Evolutionary conservation across 257 asterid genomes (phyloP).

Genomic region (Fraxinus americana): DNA sequence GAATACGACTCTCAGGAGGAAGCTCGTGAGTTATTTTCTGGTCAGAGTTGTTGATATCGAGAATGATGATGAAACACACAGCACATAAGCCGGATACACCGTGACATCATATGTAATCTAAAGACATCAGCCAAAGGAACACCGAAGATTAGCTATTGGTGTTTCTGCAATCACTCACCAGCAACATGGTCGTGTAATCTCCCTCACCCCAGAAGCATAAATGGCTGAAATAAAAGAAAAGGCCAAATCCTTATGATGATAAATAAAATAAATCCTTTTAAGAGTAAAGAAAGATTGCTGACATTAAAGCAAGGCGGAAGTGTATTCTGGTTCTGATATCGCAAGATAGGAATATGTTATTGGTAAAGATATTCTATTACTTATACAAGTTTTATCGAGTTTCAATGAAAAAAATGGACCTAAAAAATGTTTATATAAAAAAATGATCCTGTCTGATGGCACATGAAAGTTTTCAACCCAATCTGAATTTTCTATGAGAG

Average conservation of each 20-base stretch:
- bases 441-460: background rate
- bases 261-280: background rate
- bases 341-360: background rate
- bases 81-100: constrained; percentile 17
- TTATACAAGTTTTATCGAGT: background rate
- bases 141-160: background rate
- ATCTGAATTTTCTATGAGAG: no score
- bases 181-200: background rate
- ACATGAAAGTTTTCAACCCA: background rate
- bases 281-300: background rate
- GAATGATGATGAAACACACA: constrained; percentile 17
- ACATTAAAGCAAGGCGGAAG: background rate
- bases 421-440: background rate
- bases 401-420: background rate
- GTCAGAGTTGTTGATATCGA: constrained; percentile 47
- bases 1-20: constrained; percentile 54
- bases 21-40: constrained; percentile 72
- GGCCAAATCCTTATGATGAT: background rate
- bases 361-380: background rate
- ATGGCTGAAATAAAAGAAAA: background rate
- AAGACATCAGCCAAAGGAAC: constrained; percentile 11
- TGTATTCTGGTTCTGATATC: background rate
- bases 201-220: background rate
- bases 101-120: constrained; percentile 9
- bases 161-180: background rate